These are phyloP conservation scores for Coniferiporia sulphurascens DNA, from an alignment of 1,284 basidiomycete genomes.

Conservation along the genomic window DNA sequence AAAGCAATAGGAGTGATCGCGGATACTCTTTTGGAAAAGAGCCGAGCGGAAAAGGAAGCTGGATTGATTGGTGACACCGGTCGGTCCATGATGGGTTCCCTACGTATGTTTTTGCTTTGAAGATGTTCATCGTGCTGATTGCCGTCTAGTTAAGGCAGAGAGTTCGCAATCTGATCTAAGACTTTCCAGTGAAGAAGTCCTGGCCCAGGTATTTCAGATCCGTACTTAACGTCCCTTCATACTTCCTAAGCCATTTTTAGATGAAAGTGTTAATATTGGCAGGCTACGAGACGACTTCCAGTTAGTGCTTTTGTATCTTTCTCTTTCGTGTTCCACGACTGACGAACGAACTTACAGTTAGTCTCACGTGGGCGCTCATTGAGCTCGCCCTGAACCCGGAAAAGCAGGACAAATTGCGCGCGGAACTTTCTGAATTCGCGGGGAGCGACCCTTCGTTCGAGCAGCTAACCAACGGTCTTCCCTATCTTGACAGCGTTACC, in stretches of 20 bases:
- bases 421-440: constrained; percentile 13
- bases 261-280: constrained; percentile 28
- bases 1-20: constrained; percentile 42
- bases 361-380: constrained; percentile 15
- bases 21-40: constrained; percentile 40
- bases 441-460: constrained; percentile 15
- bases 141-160: constrained; percentile 48
- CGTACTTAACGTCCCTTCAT: neutral
- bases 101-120: constrained; percentile 36
- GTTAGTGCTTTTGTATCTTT: constrained; percentile 18
- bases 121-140: neutral
- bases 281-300: constrained; percentile 28
- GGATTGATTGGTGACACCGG: constrained; percentile 24
- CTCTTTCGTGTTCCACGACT: neutral
- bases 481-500: constrained; percentile 18
- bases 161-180: constrained; percentile 34
- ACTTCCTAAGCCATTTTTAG: constrained; percentile 17
- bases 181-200: constrained; percentile 63
- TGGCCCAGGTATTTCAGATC: constrained; percentile 41
- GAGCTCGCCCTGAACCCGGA: constrained; percentile 15
- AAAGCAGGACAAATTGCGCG: constrained; percentile 13
- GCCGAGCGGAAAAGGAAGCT: constrained; percentile 39
- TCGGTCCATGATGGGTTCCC: constrained; percentile 46
- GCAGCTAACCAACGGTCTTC: constrained; percentile 15
- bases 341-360: neutral